phyloP scores from a whole-genome alignment of 495 filamentous ascomycete species.

The Aspergillus egyptiacus region DNA sequence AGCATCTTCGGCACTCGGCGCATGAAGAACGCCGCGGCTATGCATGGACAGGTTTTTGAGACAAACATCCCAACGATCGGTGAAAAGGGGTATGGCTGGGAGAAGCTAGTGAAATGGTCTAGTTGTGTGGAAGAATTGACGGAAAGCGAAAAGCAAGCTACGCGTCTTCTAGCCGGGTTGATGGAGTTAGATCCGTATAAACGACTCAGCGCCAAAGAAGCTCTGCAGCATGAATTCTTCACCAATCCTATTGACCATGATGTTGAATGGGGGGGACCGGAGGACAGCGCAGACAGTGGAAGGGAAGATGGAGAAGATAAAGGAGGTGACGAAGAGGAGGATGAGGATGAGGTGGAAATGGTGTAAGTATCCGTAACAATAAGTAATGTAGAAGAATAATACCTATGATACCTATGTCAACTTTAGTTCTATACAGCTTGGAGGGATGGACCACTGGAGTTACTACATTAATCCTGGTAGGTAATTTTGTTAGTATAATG shows the following conservation, averaged over 20 bases:
- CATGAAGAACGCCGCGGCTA: conserved; percentile 73
- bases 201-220: conserved; percentile 53
- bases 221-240: conserved; percentile 61
- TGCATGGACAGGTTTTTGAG: conserved; percentile 86
- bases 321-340: conserved; percentile 38
- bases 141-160: conserved; percentile 44
- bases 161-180: conserved; percentile 57
- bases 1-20: conserved; percentile 82
- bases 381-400: conserved; percentile 22
- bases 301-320: conserved; percentile 32
- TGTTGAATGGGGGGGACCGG: conserved; percentile 41
- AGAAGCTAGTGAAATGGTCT: conserved; percentile 93
- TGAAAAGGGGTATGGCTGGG: conserved; percentile 72
- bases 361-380: conserved; percentile 26
- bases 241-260: conserved; percentile 44
- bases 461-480: no score
- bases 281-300: conserved; percentile 36
- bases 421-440: no score
- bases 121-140: conserved; percentile 48
- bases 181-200: conserved; percentile 52
- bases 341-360: conserved; percentile 43
- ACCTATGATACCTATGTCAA: conserved; percentile 8
- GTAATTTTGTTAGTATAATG: no score
- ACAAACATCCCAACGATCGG: conserved; percentile 87
- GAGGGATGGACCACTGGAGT: no score